phyloP scores from a whole-genome alignment of 306 rosid genomes.

The Lathyrus aphaca region DNA sequence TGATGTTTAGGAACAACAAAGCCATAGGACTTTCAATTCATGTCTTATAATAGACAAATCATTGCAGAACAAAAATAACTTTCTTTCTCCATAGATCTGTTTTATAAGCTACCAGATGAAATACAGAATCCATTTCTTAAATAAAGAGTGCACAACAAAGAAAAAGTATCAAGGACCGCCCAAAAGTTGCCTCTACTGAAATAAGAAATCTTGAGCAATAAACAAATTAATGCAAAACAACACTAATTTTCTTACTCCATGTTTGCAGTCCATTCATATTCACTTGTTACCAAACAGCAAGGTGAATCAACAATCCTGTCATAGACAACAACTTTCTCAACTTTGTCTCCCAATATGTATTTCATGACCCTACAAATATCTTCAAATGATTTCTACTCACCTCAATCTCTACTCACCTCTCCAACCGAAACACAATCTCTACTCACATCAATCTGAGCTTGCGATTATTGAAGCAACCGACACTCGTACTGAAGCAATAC shows the following conservation, averaged over 20 bases:
- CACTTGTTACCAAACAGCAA: too few species aligned
- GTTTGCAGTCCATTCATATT: too few species aligned
- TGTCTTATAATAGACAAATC: conserved; percentile 22
- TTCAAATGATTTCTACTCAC: too few species aligned
- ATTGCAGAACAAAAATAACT: conserved; percentile 22
- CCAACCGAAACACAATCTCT: too few species aligned
- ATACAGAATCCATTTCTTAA: conserved; percentile 16
- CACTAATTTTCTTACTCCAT: conserved; percentile 10
- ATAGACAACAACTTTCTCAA: too few species aligned
- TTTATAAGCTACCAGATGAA: conserved; percentile 26
- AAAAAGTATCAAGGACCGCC: not conserved
- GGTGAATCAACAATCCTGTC: too few species aligned
- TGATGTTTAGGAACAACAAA: conserved; percentile 27
- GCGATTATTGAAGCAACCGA: too few species aligned
- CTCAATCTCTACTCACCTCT: too few species aligned
- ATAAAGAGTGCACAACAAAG: conserved; percentile 23
- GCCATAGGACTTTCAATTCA: conserved; percentile 15
- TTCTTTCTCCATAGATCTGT: conserved; percentile 20
- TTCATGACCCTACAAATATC: too few species aligned
- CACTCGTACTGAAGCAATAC: too few species aligned
- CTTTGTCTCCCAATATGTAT: too few species aligned
- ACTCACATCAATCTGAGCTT: too few species aligned
- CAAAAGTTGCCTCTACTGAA: conserved; percentile 1
- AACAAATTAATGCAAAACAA: conserved; percentile 3
- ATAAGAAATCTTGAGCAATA: conserved; percentile 23